Conservation (phyloP, 108 stramenopile species). For the Skeletonema tropicum region DNA sequence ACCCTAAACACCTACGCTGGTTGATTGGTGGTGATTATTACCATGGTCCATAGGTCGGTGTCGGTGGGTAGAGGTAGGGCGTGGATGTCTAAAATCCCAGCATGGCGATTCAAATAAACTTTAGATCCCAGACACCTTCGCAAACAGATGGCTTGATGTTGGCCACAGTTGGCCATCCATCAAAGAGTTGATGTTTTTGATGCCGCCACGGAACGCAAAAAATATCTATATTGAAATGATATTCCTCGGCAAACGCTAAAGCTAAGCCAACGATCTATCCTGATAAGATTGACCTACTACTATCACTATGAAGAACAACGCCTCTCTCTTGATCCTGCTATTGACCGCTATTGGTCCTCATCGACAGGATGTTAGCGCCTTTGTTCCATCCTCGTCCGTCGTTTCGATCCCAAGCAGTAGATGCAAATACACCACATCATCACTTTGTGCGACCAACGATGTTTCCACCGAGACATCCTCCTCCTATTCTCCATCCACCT, state of each 20-base stretch:
- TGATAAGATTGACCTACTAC: no score
- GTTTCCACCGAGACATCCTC: background rate
- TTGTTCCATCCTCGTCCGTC: background rate
- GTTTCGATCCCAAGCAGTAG: background rate
- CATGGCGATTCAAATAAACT: background rate
- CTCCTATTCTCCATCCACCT: background rate
- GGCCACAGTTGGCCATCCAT: background rate
- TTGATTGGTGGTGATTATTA: no score
- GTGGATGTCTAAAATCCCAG: no score
- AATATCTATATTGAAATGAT: no score
- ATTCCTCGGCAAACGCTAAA: no score
- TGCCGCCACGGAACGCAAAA: background rate
- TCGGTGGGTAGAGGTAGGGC: no score
- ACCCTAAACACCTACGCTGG: no score
- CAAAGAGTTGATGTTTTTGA: background rate
- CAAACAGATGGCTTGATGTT: background rate
- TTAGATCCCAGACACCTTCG: background rate
- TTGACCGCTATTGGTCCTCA: background rate
- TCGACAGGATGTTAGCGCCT: background rate
- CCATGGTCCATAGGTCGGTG: no score
- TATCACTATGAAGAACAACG: background rate
- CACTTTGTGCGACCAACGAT: background rate
- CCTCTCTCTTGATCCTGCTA: background rate
- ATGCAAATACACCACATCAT: background rate
- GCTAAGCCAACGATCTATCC: no score